Evolutionary conservation across 805 yeast genomes (phyloP), one percentile per base, ranked within the genome.

Genomic region (Zygosaccharomyces rouxii): DNA sequence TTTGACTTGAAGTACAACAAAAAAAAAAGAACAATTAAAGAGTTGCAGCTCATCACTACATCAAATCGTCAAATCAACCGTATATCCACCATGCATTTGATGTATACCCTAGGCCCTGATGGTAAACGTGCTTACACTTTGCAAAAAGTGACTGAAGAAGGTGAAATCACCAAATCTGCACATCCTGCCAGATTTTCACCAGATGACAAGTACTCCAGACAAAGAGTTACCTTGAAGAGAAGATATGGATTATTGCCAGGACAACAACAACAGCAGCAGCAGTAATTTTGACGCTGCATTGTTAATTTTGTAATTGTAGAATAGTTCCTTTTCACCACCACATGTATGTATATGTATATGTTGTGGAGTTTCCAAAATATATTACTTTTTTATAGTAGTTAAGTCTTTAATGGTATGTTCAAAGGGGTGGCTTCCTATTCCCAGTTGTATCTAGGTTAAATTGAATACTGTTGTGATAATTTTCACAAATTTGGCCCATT

Each of bases 131-230:
- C 86, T 63, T 94, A 94, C 80, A 94, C 99, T 47, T 77, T 94
- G 59, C 76, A 87, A 71, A 94, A 94, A 76, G 56, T 67, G 60
- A 84, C 95, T 48, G 89, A 77, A 53, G 72, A 76, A 6, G 98
- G 99, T 54, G 96, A 89, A 70, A 89, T 92, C 76, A 95, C 99
- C 67, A 89, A 89, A 76, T 86, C 96, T 58, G 99, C 99, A 37
- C 99, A 94, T 72, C 99, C 99, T 54, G 99, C 99, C 46, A 85
- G 99, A 74, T 94, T 94, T 72, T 94, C 99, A 29, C 99, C 99
- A 60, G 99, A 94, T 70, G 99, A 94, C 80, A 94, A 94, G 75
- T 92, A 89, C 77, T 94, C 99, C 42, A 86, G 97, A 78, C 98
- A 94, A 74, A 88, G 99, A 80, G 97, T 94, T 44, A 92, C 98